phyloP scores from a whole-genome alignment of 1,284 basidiomycete genomes.

The Austropuccinia psidii region DNA sequence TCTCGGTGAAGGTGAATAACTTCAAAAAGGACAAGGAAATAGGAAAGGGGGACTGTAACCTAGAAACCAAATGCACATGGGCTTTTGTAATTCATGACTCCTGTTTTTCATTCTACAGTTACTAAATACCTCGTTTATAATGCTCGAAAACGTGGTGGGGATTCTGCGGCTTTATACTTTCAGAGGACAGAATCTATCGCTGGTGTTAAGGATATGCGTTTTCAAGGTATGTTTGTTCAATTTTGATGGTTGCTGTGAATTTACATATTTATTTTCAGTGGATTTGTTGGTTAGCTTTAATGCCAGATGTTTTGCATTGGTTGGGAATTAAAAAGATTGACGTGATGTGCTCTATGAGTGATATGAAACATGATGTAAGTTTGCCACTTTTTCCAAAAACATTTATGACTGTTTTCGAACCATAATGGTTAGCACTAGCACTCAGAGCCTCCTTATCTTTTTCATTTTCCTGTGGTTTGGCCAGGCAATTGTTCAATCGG shows the following conservation, averaged over 20 bases:
- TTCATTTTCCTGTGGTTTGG: background rate
- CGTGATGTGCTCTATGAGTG: conserved; percentile 85
- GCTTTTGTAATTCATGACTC: background rate
- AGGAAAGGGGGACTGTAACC: conserved; percentile 38
- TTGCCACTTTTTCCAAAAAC: conserved; percentile 38
- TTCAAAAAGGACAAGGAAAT: conserved; percentile 41
- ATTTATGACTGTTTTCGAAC: background rate
- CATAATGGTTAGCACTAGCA: conserved; percentile 38
- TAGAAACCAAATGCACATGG: conserved; percentile 60
- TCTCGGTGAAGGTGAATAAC: conserved; percentile 61
- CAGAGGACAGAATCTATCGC: conserved; percentile 85
- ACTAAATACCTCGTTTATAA: conserved; percentile 80
- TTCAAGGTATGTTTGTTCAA: conserved; percentile 59
- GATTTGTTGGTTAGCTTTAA: conserved; percentile 55
- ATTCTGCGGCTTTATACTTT: conserved; percentile 88
- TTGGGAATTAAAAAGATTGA: conserved; percentile 54
- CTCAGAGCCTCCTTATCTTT: too few relatives aligned
- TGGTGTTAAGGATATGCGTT: conserved; percentile 90
- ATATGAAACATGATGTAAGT: conserved; percentile 55
- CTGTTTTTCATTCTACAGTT: background rate
- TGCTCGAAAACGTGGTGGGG: conserved; percentile 84
- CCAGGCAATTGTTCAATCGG: conserved; percentile 62
- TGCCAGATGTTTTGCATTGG: conserved; percentile 94
- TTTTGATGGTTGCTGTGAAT: background rate
- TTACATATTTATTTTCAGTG: background rate